A percentile compares a stretch with the other conserved stretches of the same genome.
These are phyloP conservation scores for Ustilago bromivora DNA, from an alignment of 1,284 basidiomycete genomes.

Conservation along the genomic window DNA sequence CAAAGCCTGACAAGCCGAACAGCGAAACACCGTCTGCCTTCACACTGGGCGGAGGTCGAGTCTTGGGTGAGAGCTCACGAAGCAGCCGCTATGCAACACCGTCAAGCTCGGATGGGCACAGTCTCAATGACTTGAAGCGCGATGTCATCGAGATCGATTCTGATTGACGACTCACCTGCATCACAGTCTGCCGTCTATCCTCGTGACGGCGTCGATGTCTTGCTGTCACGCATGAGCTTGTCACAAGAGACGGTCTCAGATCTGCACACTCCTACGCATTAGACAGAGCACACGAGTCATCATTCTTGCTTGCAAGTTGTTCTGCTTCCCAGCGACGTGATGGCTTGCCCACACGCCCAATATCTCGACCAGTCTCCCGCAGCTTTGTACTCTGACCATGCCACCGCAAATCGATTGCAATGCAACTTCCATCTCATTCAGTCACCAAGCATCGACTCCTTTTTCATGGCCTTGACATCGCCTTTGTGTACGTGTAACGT, in stretches of 20 bases:
- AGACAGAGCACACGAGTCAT: not conserved
- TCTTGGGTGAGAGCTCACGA: constrained; percentile 37
- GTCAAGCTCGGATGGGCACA: constrained; percentile 30
- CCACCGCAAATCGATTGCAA: not conserved
- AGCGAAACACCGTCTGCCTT: constrained; percentile 21
- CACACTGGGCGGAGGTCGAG: constrained; percentile 34
- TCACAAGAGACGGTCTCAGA: not conserved
- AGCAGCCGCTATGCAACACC: constrained; percentile 45
- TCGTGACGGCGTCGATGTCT: not conserved
- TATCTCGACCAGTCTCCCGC: not conserved
- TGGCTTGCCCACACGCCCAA: not conserved
- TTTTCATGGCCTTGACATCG: not conserved
- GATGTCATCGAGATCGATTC: constrained; percentile 63
- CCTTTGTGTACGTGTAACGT: not conserved
- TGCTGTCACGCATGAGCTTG: not conserved
- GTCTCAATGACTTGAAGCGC: constrained; percentile 33
- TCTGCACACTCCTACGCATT: not conserved
- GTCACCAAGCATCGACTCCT: constrained; percentile 20
- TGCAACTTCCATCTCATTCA: not conserved
- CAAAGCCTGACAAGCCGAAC: constrained; percentile 20
- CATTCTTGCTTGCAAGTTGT: not conserved
- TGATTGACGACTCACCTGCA: constrained; percentile 29
- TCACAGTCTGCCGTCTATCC: not conserved
- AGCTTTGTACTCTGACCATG: constrained; percentile 11
- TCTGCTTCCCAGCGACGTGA: not conserved